These are phyloP conservation scores for Camellia sinensis DNA, from an alignment of 148 eudicot species.

Conservation along the genomic window DNA sequence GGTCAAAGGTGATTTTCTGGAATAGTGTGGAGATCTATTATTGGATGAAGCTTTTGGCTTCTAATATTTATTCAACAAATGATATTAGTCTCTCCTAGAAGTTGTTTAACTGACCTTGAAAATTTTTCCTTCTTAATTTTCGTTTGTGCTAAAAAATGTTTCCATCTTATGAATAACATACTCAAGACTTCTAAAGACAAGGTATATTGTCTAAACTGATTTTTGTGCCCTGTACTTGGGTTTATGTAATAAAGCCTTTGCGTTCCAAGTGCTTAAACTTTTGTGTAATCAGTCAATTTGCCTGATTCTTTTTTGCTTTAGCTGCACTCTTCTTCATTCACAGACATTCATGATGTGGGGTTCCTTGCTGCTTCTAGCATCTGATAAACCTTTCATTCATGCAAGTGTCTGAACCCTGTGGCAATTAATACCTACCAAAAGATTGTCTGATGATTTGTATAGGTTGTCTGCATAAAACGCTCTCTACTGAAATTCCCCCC, in stretches of 20 bases:
- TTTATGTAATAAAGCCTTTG: background rate
- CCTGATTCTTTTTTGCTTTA: background rate
- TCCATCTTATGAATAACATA: background rate
- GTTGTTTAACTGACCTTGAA: background rate
- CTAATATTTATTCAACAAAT: background rate
- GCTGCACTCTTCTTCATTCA: background rate
- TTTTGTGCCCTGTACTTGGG: background rate
- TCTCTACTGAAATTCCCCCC: background rate
- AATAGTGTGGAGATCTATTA: background rate
- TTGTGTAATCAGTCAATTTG: background rate
- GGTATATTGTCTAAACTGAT: background rate
- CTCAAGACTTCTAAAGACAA: background rate
- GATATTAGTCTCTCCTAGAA: background rate
- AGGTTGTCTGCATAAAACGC: too few relatives aligned
- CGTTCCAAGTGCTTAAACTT: background rate
- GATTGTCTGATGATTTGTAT: background rate
- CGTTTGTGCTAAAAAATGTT: background rate
- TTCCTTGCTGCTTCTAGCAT: background rate
- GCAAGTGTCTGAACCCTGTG: background rate
- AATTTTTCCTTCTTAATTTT: background rate
- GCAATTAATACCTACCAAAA: background rate
- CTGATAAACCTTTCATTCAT: background rate
- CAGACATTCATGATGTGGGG: background rate
- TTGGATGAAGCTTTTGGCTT: background rate
- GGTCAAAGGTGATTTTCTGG: background rate